These are phyloP conservation scores for Cladobotryum protrusum DNA, from an alignment of 2,329 filamentous ascomycete species.

Conservation along the genomic window DNA sequence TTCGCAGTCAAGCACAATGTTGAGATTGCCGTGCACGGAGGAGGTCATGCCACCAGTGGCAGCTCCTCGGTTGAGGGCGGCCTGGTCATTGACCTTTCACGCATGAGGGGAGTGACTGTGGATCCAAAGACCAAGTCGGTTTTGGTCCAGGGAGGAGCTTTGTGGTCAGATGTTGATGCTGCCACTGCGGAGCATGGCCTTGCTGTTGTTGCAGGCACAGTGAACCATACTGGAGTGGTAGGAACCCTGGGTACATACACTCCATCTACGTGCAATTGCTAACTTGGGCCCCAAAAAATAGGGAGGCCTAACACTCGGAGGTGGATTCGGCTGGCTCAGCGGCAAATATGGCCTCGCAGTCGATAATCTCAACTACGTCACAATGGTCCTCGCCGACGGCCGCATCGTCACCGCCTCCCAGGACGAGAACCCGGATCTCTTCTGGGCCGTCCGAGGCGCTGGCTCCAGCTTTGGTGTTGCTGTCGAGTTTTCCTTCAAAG, in stretches of 20 bases:
- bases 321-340: constrained; percentile 52
- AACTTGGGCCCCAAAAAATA: background rate
- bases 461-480: constrained; percentile 40
- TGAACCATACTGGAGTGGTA: constrained; percentile 55
- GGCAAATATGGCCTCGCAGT: constrained; percentile 46
- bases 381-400: constrained; percentile 34
- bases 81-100: constrained; percentile 48
- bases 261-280: background rate
- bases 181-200: constrained; percentile 42
- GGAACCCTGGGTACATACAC: background rate
- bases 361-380: constrained; percentile 34
- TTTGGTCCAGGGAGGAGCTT: constrained; percentile 42
- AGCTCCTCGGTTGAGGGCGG: constrained; percentile 39
- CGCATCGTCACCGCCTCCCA: constrained; percentile 32
- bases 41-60: constrained; percentile 50
- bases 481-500: constrained; percentile 28
- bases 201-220: constrained; percentile 55
- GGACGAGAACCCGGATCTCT: constrained; percentile 36
- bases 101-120: constrained; percentile 43
- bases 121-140: constrained; percentile 33
- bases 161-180: constrained; percentile 49
- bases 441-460: constrained; percentile 44
- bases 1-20: constrained; percentile 29
- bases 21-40: constrained; percentile 46
- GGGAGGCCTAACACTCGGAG: constrained; percentile 48